Evolutionary conservation across 2,329 filamentous ascomycete species (phyloP), one percentile per base, ranked within the genome.

Genomic region (Penicillium oxalicum): DNA sequence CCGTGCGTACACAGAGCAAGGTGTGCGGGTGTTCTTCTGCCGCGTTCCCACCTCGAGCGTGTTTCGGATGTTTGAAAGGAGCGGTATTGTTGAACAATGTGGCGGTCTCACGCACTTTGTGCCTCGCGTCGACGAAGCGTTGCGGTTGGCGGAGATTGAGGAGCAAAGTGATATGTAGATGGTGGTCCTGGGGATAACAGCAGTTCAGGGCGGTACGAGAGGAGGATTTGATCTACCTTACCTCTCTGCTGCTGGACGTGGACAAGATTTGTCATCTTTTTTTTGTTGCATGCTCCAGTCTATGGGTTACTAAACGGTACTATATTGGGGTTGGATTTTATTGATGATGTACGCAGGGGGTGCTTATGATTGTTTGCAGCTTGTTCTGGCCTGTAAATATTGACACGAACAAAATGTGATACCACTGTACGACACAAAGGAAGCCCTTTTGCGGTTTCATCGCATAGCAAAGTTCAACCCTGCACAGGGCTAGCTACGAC

Each of bases 101-200:
- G 91, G 91, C 2, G 91, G 91, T 0, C 76, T 80, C 62, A 68
- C 76, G 1, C 84, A 93, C 59, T 95, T 96, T 68, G 86, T 95
- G 7, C 77, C 80, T 25, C 85, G 87, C 56, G 90, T 97, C 1
- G 83, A 90, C 44, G 87, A 95, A 65, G 93, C 93, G 2, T 69
- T 98, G 58, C 79, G 84, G 45, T 73, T 91, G 74, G 88, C 87
- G 0, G 91, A 96, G 71, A 74, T 82, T 8, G 84, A 88, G 65
- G 79, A 82, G 46, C 54, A 73, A 50, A 69, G 63, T 7, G 70
- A 70, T 44, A 63, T 59, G 41, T 62, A 49, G 54, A 46, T 5
- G 13, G 34, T 27, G 34, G 9, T 40, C 13, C 36, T 33, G 18
- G 18, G 2, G 18, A 18, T 18, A 18, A 2, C 1, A 18, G 18